Conservation (phyloP, 805 yeast species). For the Saccharomycopsis synnaedendra region DNA sequence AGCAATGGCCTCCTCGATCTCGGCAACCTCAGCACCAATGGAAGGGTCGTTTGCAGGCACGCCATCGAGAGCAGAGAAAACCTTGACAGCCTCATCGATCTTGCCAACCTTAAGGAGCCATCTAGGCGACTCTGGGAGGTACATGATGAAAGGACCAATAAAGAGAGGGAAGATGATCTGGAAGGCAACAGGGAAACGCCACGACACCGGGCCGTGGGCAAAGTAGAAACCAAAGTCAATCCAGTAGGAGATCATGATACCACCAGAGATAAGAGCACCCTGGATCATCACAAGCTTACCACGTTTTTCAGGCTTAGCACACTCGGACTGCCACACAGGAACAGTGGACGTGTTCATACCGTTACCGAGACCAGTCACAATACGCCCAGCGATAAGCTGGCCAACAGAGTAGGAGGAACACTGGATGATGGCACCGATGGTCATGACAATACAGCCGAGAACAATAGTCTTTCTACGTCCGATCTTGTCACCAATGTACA, state of each 20-base stretch:
- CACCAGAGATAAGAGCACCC: slow-evolving; percentile 60
- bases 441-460: slow-evolving; percentile 41
- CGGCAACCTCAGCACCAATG: slow-evolving; percentile 43
- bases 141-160: slow-evolving; percentile 45
- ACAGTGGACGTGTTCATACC: slow-evolving; percentile 69
- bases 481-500: slow-evolving; percentile 39
- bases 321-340: slow-evolving; percentile 75
- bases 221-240: slow-evolving; percentile 62
- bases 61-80: slow-evolving; percentile 46
- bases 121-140: slow-evolving; percentile 83
- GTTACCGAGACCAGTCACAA: slow-evolving; percentile 61
- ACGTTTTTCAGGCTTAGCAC: slow-evolving; percentile 52
- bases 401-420: slow-evolving; percentile 32
- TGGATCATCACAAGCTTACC: slow-evolving; percentile 59
- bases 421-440: slow-evolving; percentile 48
- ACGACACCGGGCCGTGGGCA: slow-evolving; percentile 24
- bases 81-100: slow-evolving; percentile 28
- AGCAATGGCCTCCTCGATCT: slow-evolving; percentile 37
- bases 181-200: slow-evolving; percentile 74
- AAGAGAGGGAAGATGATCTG: slow-evolving; percentile 44
- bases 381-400: slow-evolving; percentile 47
- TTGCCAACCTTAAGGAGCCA: slow-evolving; percentile 42
- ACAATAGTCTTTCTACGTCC: slow-evolving; percentile 57
- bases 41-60: slow-evolving; percentile 24
- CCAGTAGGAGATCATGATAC: slow-evolving; percentile 69